Evolutionary conservation across 2,329 filamentous ascomycete genomes (phyloP), one percentile per base, ranked within the genome.

Genomic region (Cercospora berteroae): DNA sequence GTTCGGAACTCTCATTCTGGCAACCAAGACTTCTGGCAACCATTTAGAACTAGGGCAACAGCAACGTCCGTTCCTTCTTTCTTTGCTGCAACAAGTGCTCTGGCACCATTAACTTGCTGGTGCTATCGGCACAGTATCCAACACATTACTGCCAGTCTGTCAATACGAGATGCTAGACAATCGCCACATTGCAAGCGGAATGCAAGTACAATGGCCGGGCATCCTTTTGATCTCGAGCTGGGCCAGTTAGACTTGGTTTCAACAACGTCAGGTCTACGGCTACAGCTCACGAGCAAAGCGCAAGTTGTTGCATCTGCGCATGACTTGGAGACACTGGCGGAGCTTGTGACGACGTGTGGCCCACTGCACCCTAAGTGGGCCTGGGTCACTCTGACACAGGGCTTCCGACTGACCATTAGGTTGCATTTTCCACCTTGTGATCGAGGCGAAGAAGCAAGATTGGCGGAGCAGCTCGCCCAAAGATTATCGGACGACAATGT

Each of bases 241-340:
- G 66, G 66, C 29, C 59, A 39, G 39, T 25, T 68, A 39, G 39
- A 58, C 39, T 29, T 68, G 59, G 42, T 42, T 60, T 68, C 63
- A 50, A 39, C 63, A 39, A 64, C 72, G 25, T 67, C 69, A 33
- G 64, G 59, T 50, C 65, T 72, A 5, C 65, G 69, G 52, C 65
- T 75, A 18, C 66, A 58, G 25, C 63, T 73, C 16, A 50, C 65
- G 23, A 76, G 72, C 65, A 48, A 23, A 18, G 69, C 67, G 9
- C 64, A 70, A 56, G 50, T 76, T 69, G 67, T 69, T 69, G 64
- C 71, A 44, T 70, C 69, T 55, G 65, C 64, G n/a, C 57, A 69
- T 56, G 67, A 70, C 5, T 8, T 31, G 27, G 48, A n/a, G 12
- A 33, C 29, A 25, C 48, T 48, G 48, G n/a, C 36, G 9, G 42